Evolutionary conservation across 1,284 basidiomycete genomes (phyloP), one percentile per base, ranked within the genome.

Genomic region (Apiotrichum veenhuisii): DNA sequence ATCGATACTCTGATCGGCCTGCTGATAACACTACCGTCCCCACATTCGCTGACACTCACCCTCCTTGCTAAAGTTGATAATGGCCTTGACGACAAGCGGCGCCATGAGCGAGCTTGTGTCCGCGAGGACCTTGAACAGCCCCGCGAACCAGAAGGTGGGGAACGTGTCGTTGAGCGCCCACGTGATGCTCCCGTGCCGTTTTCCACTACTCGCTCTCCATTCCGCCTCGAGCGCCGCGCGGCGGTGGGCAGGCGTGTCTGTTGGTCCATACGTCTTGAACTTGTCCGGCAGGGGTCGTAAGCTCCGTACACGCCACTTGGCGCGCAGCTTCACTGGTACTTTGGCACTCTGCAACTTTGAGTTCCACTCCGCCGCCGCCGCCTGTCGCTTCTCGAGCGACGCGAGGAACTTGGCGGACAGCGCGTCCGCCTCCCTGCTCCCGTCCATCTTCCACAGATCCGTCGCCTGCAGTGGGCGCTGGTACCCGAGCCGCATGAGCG

Each of bases 81-180:
- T 82, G 0, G 82, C 78, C 80, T 85, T 85, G 50, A 85, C 81
- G 11, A 89, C 58, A 5, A 88, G 73, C 0, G 87, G 86, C 2
- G 81, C 80, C 82, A 86, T 86, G 20, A 87, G 74, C 70, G 85
- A 83, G 1, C 83, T 65, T 0, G 81, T 66, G 58, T 79, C 77
- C 17, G 70, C 68, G 36, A 71, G 30, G 5, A 80, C 66, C 60
- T 80, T 82, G 74, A 78, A 75, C 75, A 65, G 66, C 66, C 37
- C 86, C 42, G 82, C 85, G 26, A 79, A 77, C 88, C 88, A 91
- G 74, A 90, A 88, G 37, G 77, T 76, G 5, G 83, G 84, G 62
- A 91, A 80, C 2, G 83, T 82, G 64, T 90, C 88, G 68, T 88
- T 87, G 50, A 91, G 70, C 15, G 87, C 84, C 82, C 82, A 83